These are phyloP conservation scores for Paraphoma chrysanthemicola DNA, from an alignment of 2,329 filamentous ascomycete species.

Conservation along the genomic window DNA sequence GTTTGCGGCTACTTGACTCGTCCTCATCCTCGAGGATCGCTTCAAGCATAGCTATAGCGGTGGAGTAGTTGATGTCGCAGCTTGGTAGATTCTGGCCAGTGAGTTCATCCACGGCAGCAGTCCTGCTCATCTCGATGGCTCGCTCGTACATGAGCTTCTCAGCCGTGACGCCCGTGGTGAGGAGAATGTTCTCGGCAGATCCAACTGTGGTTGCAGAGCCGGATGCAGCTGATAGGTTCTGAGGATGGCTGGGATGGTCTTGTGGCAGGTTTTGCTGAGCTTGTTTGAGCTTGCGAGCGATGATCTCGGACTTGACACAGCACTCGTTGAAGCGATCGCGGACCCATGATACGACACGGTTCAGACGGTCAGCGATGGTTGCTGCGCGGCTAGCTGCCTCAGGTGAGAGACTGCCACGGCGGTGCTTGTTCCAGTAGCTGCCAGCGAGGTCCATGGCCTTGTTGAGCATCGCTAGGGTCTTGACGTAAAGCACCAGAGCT, in stretches of 20 bases:
- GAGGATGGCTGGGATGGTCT: constrained; percentile 86
- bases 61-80: constrained; percentile 92
- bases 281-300: constrained; percentile 85
- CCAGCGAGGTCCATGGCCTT: constrained; percentile 96
- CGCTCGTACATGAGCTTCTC: constrained; percentile 99
- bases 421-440: constrained; percentile 85
- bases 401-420: constrained; percentile 63
- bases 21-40: constrained; percentile 89
- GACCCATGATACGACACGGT: constrained; percentile 94
- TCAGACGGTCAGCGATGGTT: constrained; percentile 74
- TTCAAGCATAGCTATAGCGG: constrained; percentile 92
- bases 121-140: constrained; percentile 93
- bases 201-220: constrained; percentile 64
- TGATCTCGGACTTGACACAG: constrained; percentile 92
- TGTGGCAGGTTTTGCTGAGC: constrained; percentile 83
- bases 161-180: constrained; percentile 89
- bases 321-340: constrained; percentile 95
- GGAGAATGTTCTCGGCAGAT: constrained; percentile 79
- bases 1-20: constrained; percentile 56
- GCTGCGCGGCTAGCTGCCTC: constrained; percentile 47
- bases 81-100: constrained; percentile 86
- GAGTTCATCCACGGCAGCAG: constrained; percentile 94
- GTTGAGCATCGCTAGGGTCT: constrained; percentile 85
- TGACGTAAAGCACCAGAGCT: constrained; percentile 93
- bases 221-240: constrained; percentile 71